Conservation (phyloP, 139 green algal genomes). For the Tetradesmus lagerheimii region DNA sequence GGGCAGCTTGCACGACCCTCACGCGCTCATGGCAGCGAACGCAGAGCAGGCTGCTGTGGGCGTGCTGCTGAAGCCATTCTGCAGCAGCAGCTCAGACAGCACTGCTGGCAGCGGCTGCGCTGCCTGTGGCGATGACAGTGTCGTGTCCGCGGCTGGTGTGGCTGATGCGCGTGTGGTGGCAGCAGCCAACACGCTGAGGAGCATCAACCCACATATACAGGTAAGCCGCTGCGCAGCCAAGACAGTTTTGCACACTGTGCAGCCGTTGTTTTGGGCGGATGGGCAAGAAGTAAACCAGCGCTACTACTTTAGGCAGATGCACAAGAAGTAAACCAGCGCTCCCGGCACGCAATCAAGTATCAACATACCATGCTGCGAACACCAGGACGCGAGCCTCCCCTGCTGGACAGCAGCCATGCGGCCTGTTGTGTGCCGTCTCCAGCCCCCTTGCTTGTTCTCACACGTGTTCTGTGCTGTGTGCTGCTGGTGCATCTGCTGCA, state of each 20-base stretch:
- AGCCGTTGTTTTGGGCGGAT: too few relatives aligned
- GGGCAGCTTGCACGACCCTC: not conserved
- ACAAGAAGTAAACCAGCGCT: too few relatives aligned
- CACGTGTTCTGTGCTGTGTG: not conserved
- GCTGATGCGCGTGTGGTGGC: conserved; percentile 1
- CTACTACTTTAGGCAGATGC: too few relatives aligned
- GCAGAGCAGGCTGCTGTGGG: not conserved
- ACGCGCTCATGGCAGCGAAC: not conserved
- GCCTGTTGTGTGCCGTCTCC: too few relatives aligned
- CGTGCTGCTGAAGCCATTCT: conserved; percentile 19
- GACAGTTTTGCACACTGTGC: too few relatives aligned
- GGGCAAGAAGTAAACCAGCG: too few relatives aligned
- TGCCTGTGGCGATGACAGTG: not conserved
- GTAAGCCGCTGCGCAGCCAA: not conserved
- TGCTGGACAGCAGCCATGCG: too few relatives aligned
- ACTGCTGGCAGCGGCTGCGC: not conserved
- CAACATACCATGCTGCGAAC: too few relatives aligned
- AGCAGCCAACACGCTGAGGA: not conserved
- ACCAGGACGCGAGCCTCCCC: too few relatives aligned
- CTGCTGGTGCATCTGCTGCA: not conserved
- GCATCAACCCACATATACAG: conserved; percentile 26
- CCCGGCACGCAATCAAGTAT: too few relatives aligned
- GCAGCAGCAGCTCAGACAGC: not conserved
- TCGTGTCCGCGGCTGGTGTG: not conserved
- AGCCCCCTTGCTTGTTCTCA: too few relatives aligned